Conservation (phyloP, 2,329 filamentous ascomycete species). For the Ramichloridium luteum region DNA sequence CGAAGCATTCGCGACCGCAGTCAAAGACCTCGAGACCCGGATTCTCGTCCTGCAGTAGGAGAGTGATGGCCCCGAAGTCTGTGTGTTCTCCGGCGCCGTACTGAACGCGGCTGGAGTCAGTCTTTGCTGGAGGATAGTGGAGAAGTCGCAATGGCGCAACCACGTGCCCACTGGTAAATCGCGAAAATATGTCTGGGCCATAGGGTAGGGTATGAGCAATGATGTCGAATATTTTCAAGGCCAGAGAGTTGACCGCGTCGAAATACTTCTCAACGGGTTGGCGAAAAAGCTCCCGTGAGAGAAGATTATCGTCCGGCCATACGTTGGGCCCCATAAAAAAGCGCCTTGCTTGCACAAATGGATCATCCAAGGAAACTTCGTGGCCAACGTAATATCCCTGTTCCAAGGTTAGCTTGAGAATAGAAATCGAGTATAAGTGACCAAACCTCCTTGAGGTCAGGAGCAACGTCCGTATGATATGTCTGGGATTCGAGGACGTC, state of each 20-base stretch:
- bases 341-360: no score
- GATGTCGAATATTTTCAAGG: background rate
- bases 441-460: no score
- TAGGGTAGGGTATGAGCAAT: conserved; percentile 17
- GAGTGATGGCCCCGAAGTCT: conserved; percentile 5
- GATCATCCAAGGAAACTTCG: no score
- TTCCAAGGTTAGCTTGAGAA: no score
- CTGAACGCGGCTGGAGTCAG: conserved; percentile 25
- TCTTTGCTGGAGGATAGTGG: conserved; percentile 16
- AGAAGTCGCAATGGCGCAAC: conserved; percentile 33
- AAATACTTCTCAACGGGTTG: no score
- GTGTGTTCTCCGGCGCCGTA: conserved; percentile 27
- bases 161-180: conserved; percentile 26
- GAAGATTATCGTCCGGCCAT: no score
- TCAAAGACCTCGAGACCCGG: conserved; percentile 28
- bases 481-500: no score
- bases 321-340: no score
- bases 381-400: conserved; percentile 30
- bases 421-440: no score
- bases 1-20: conserved; percentile 18
- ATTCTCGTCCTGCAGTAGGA: conserved; percentile 29
- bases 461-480: no score
- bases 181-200: conserved; percentile 27
- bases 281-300: no score
- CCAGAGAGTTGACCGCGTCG: no score